Conservation (phyloP, 352 stramenopile genomes). For the Phytopythium cucurbitacearum region DNA sequence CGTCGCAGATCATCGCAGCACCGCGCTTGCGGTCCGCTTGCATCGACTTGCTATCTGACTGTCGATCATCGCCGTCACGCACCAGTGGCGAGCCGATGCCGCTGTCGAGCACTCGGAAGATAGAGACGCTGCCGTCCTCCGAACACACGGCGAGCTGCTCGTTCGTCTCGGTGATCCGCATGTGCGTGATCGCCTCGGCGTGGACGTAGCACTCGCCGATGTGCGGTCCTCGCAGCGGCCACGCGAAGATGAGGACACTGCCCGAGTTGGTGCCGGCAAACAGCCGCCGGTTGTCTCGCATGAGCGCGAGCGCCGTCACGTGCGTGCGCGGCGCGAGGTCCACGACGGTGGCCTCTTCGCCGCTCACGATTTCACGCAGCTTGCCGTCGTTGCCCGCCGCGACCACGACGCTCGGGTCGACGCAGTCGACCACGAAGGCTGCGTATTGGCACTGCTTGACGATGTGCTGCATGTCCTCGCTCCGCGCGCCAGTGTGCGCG, state of each 20-base stretch:
- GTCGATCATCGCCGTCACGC: too few relatives aligned
- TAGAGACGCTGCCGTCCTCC: slow-evolving; percentile 55
- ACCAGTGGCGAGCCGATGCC: neutral
- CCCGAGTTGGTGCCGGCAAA: slow-evolving; percentile 66
- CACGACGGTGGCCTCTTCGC: slow-evolving; percentile 51
- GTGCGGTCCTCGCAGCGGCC: slow-evolving; percentile 44
- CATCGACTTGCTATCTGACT: neutral
- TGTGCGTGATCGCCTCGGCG: slow-evolving; percentile 50
- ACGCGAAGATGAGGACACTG: slow-evolving; percentile 55
- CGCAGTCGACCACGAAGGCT: slow-evolving; percentile 43
- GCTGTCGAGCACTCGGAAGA: slow-evolving; percentile 45
- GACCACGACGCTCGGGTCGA: slow-evolving; percentile 46
- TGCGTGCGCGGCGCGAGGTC: slow-evolving; percentile 35
- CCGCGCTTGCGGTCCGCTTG: neutral
- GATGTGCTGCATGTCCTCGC: slow-evolving; percentile 70
- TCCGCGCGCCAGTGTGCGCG: slow-evolving; percentile 41
- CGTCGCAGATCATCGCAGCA: slow-evolving; percentile 18
- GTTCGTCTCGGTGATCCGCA: slow-evolving; percentile 74
- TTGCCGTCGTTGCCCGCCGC: slow-evolving; percentile 60
- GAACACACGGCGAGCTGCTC: slow-evolving; percentile 46
- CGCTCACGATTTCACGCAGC: slow-evolving; percentile 53
- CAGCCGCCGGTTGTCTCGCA: slow-evolving; percentile 51
- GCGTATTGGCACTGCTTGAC: slow-evolving; percentile 78
- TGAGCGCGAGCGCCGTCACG: slow-evolving; percentile 56
- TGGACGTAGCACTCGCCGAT: slow-evolving; percentile 52